Percentiles rank a stretch among this genome's conserved stretches.
These are phyloP conservation scores for Huntiella moniliformis DNA, from an alignment of 2,329 filamentous ascomycete species.

Conservation along the genomic window DNA sequence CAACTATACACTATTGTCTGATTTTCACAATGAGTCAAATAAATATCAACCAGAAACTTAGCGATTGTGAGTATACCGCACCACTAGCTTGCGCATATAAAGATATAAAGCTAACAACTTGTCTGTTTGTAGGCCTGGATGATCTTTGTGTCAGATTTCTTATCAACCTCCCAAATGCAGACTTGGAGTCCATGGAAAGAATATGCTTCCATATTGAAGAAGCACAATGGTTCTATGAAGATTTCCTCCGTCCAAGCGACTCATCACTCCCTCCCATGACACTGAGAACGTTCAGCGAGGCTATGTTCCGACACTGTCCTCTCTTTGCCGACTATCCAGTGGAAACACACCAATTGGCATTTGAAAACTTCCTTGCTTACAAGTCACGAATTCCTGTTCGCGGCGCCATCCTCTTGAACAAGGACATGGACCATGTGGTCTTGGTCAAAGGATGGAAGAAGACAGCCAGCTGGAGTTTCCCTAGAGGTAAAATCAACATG, in stretches of 20 bases:
- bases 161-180: conserved; percentile 83
- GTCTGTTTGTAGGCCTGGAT: conserved; percentile 49
- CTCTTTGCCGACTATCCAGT: conserved; percentile 64
- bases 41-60: too few species aligned
- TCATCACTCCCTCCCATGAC: conserved; percentile 69
- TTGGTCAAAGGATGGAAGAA: conserved; percentile 98
- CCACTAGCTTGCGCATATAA: too few species aligned
- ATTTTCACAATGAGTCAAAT: too few species aligned
- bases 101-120: too few species aligned
- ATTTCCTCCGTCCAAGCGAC: conserved; percentile 86
- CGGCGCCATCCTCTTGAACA: conserved; percentile 81
- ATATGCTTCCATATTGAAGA: conserved; percentile 99
- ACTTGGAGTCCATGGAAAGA: conserved; percentile 73
- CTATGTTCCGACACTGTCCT: conserved; percentile 88
- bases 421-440: conserved; percentile 83
- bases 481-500: conserved; percentile 93
- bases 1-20: too few species aligned
- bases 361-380: conserved; percentile 82
- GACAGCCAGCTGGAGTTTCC: conserved; percentile 88
- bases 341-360: conserved; percentile 62
- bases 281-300: conserved; percentile 67
- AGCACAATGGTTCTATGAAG: conserved; percentile 99
- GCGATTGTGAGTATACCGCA: too few species aligned
- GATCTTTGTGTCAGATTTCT: conserved; percentile 96
- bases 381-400: conserved; percentile 88